These are phyloP conservation scores for Cornus suecica DNA, from an alignment of 148 eudicot species.

Conservation along the genomic window DNA sequence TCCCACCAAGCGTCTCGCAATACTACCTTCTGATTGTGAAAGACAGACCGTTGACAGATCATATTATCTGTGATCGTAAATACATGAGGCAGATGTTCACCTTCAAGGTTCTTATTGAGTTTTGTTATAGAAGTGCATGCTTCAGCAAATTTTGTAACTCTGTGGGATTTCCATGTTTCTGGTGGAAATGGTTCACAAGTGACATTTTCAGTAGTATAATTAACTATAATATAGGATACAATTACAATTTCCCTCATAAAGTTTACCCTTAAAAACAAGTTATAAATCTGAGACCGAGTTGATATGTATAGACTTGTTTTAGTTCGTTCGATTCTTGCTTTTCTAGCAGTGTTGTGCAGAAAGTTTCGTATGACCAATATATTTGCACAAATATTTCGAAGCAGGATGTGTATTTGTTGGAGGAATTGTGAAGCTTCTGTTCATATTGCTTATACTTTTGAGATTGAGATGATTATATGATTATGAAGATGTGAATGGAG, in stretches of 20 bases:
- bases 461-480: no score
- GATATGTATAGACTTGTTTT: background rate
- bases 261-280: background rate
- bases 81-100: conserved; percentile 18
- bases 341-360: no score
- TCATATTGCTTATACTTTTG: no score
- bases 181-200: background rate
- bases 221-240: background rate
- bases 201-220: background rate
- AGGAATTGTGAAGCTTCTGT: background rate
- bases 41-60: conserved; percentile 17
- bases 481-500: no score
- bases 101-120: conserved; percentile 1
- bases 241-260: background rate
- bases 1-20: conserved; percentile 7
- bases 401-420: background rate
- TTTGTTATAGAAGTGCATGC: background rate
- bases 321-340: no score
- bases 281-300: background rate
- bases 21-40: conserved; percentile 29
- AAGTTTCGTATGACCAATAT: no score
- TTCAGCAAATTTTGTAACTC: background rate
- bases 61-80: conserved; percentile 11
- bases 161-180: background rate
- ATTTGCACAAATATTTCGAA: background rate